Evolutionary conservation across 116 monocot genomes (phyloP), one percentile per base, ranked within the genome.

Genomic region (Posidonia oceanica): DNA sequence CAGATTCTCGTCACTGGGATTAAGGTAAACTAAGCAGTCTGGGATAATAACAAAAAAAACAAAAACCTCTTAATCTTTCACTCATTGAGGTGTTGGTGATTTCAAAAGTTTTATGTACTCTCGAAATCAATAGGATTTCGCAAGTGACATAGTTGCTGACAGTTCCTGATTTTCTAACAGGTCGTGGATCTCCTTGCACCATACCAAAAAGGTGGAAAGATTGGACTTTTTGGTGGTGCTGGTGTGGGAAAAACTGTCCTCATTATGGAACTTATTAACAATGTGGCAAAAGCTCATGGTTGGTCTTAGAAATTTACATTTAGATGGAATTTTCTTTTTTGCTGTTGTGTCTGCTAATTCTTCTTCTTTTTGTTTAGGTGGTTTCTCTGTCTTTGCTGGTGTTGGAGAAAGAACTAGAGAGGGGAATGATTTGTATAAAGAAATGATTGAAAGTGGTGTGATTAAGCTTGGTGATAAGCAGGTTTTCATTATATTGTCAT

Each of bases 221-320:
- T 90, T 76, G 89, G 85, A 38, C 78, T 90, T 23, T 90, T 90
- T 86, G 89, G 89, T 80, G 89, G 89, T 72, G 89, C 86, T 80
- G 89, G 89, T 65, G 89, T 90, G 0, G 83, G 89, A n/a, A 90
- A 90, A 51, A 90, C 89, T 57, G 83, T 90, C 56, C 86, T 90
- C 68, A 90, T 90, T 51, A 90, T 90, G 89, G 86, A 90, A 80
- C 80, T 90, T 17, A 90, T 90, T 17, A 86, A 90, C 71, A 90
- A 90, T 82, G 89, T 90, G 66, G 89, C 89, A 58, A 90, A 90
- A 80, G 85, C 89, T 73, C 89, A 90, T 83, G 89, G 89, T 90
- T 67, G 36, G 77, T 68, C 67, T 23, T 21, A 38, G 14, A 1
- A 54, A 39, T 7, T 20, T 66, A 18, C 48, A 36, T 63, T 7